Evolutionary conservation across 768 basidiomycete species (phyloP).

Genomic region (Lactarius evosmus): DNA sequence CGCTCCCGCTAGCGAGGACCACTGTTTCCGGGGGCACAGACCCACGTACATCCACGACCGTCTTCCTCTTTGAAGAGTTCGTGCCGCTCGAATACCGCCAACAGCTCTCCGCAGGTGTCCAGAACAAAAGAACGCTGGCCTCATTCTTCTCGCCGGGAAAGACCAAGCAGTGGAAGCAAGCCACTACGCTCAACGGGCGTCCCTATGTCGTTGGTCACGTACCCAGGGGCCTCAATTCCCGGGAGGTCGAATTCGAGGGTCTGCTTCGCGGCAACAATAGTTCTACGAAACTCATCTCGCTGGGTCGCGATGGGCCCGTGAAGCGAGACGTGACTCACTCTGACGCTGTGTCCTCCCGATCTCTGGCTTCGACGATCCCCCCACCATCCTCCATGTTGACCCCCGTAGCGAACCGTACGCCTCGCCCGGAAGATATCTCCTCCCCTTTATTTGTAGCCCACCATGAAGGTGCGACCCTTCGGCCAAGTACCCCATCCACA

Average conservation of each 20-base stretch:
- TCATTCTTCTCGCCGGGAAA: slow-evolving; percentile 58
- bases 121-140: slow-evolving; percentile 56
- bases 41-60: slow-evolving; percentile 66
- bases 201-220: slow-evolving; percentile 66
- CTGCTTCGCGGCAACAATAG: slow-evolving; percentile 56
- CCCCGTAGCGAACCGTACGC: not conserved
- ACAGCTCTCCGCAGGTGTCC: slow-evolving; percentile 56
- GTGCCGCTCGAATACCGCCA: slow-evolving; percentile 86
- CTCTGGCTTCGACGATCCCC: not conserved
- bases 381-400: not conserved
- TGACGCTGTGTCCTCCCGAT: not conserved
- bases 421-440: slow-evolving; percentile 5
- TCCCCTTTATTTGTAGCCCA: slow-evolving; percentile 8
- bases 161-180: slow-evolving; percentile 69
- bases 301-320: slow-evolving; percentile 30
- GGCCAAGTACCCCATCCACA: slow-evolving; percentile 33
- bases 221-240: slow-evolving; percentile 48
- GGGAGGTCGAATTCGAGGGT: slow-evolving; percentile 79
- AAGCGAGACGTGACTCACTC: slow-evolving; percentile 20
- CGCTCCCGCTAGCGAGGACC: slow-evolving; percentile 47
- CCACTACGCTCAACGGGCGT: slow-evolving; percentile 75
- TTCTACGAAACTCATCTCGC: slow-evolving; percentile 40
- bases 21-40: slow-evolving; percentile 42
- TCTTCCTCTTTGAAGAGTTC: slow-evolving; percentile 90
- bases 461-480: not conserved